Conservation (phyloP, 139 green algal species). For the Chlamydomonas sphaeroides region DNA sequence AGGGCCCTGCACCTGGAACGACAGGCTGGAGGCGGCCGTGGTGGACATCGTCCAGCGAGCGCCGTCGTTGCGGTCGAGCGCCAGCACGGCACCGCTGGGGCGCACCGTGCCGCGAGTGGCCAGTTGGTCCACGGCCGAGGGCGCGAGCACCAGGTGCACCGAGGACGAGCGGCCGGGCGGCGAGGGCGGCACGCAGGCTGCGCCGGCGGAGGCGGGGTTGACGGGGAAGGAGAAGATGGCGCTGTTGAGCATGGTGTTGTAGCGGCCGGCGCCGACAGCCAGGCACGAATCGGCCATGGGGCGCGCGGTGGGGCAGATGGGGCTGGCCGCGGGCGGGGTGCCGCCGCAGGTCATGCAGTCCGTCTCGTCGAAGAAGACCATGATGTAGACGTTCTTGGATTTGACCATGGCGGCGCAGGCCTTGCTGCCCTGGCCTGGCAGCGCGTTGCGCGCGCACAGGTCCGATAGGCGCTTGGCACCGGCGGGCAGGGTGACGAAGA, state of each 20-base stretch:
- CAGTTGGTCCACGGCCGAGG: conserved; percentile 20
- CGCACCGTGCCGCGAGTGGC: neutral
- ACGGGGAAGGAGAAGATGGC: neutral
- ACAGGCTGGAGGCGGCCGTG: neutral
- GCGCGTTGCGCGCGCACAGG: conserved; percentile 41
- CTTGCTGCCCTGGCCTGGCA: conserved; percentile 39
- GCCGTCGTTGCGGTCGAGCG: neutral
- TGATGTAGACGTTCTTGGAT: conserved; percentile 1
- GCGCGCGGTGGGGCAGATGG: neutral
- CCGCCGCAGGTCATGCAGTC: conserved; percentile 10
- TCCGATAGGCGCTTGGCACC: neutral
- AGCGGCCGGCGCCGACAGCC: neutral
- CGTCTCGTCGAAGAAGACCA: conserved; percentile 40
- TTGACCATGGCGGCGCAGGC: conserved; percentile 42
- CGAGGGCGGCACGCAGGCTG: neutral
- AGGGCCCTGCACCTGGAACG: neutral
- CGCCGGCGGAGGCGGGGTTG: neutral
- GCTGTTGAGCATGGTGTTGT: conserved; percentile 14
- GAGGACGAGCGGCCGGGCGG: neutral
- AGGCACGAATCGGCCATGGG: conserved; percentile 36
- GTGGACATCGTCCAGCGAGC: neutral
- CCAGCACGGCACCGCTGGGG: neutral
- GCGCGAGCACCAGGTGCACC: conserved; percentile 7
- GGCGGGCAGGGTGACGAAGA: conserved; percentile 19
- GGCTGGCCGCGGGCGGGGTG: neutral